Conservation (phyloP, 306 rosid species). For the Quercus engelmannii region DNA sequence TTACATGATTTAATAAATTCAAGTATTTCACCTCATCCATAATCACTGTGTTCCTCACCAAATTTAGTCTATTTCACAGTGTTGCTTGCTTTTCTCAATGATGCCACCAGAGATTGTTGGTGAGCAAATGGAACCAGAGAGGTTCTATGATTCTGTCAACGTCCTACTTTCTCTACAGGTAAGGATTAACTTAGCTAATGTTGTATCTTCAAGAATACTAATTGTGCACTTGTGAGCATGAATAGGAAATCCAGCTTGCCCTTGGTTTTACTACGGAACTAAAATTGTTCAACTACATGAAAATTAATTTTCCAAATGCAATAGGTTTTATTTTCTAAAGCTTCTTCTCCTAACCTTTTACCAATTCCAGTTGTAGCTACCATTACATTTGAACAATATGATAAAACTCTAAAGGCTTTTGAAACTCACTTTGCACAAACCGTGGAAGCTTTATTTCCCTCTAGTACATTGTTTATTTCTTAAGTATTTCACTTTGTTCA, state of each 20-base stretch:
- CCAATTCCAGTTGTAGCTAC: too few relatives aligned
- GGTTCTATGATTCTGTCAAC: constrained; percentile 60
- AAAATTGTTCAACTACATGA: too few relatives aligned
- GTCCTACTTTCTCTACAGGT: constrained; percentile 62
- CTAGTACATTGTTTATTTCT: background rate
- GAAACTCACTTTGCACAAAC: too few relatives aligned
- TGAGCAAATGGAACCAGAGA: constrained; percentile 56
- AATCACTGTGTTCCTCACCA: background rate
- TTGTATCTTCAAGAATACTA: background rate
- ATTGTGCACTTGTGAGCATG: background rate
- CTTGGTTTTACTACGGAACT: background rate
- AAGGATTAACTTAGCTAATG: background rate
- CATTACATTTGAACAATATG: too few relatives aligned
- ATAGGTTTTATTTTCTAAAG: too few relatives aligned
- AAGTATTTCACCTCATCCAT: background rate
- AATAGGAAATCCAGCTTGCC: background rate
- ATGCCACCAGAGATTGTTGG: constrained; percentile 65
- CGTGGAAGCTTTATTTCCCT: too few relatives aligned
- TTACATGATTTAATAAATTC: background rate
- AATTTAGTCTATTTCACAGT: constrained; percentile 27
- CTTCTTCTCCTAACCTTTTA: too few relatives aligned
- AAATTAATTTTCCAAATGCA: too few relatives aligned
- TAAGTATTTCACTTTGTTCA: background rate
- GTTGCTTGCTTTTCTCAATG: constrained; percentile 57
- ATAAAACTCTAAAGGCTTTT: too few relatives aligned